phyloP scores from a whole-genome alignment of 139 green algal species.

The Diplosphaera chodatii region DNA sequence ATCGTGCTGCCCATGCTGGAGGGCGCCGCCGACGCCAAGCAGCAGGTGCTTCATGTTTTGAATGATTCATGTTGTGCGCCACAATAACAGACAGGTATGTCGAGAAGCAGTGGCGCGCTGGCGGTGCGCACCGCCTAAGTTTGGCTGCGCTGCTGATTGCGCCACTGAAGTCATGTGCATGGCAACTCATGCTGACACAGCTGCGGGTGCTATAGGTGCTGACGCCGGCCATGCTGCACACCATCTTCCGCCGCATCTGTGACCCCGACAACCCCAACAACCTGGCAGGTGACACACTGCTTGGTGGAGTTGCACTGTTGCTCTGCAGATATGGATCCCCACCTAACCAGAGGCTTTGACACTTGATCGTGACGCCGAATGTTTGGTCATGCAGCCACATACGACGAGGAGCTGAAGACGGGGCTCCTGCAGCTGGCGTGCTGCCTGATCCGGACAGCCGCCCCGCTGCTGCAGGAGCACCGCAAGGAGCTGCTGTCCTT shows the following conservation, averaged over 20 bases:
- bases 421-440: conserved; percentile 77
- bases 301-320: too few relatives aligned
- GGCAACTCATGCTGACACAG: too few relatives aligned
- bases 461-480: conserved; percentile 48
- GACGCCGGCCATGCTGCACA: conserved; percentile 22
- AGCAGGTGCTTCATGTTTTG: conserved; percentile 4
- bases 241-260: conserved; percentile 31
- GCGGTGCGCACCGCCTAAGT: too few relatives aligned
- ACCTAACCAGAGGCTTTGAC: too few relatives aligned
- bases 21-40: conserved; percentile 38
- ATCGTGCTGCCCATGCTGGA: conserved; percentile 79
- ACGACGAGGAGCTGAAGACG: conserved; percentile 60
- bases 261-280: conserved; percentile 13
- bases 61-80: not conserved
- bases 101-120: too few relatives aligned
- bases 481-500: conserved; percentile 87
- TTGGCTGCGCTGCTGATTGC: too few relatives aligned
- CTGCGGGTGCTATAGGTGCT: conserved; percentile 37
- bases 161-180: too few relatives aligned
- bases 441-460: conserved; percentile 51
- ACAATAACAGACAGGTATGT: too few relatives aligned
- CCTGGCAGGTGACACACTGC: too few relatives aligned
- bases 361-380: too few relatives aligned
- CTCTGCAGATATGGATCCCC: too few relatives aligned
- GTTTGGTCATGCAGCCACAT: conserved; percentile 23